Evolutionary conservation across 2,329 filamentous ascomycete genomes (phyloP).

Genomic region (Aspergillus bombycis): DNA sequence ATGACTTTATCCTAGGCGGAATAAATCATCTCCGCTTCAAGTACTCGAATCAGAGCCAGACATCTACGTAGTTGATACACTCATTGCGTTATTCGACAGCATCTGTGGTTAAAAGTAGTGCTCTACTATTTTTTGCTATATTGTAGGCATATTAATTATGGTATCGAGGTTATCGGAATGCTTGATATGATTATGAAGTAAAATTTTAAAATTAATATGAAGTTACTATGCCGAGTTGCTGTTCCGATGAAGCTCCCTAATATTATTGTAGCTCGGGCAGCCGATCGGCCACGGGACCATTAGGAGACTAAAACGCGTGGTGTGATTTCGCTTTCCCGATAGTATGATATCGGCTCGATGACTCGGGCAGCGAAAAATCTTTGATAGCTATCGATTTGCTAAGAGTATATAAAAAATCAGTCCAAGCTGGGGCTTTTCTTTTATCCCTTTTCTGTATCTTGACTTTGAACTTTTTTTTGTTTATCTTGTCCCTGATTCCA

Average conservation of each 20-base stretch:
- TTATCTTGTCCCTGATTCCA: background rate
- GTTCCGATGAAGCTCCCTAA: background rate
- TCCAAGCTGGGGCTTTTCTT: background rate
- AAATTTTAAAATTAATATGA: background rate
- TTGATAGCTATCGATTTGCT: background rate
- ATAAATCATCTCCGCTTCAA: slow-evolving; percentile 11
- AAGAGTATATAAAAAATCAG: slow-evolving; percentile 6
- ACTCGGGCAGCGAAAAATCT: background rate
- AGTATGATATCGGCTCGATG: slow-evolving; percentile 9
- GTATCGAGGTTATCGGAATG: background rate
- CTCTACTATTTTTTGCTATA: background rate
- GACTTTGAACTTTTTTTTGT: background rate
- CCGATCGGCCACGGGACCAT: slow-evolving; percentile 20
- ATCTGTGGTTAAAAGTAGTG: background rate
- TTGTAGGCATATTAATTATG: background rate
- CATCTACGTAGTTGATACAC: background rate
- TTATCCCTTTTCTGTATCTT: background rate
- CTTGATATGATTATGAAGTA: background rate
- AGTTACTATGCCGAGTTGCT: background rate
- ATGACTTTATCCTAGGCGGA: slow-evolving; percentile 23
- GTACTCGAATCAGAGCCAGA: background rate
- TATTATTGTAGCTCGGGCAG: slow-evolving; percentile 7
- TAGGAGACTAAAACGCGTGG: slow-evolving; percentile 12
- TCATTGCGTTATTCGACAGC: background rate
- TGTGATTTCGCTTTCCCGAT: slow-evolving; percentile 18